phyloP scores from a whole-genome alignment of 2,329 filamentous ascomycete genomes.

The Cladosporium sphaerospermum region DNA sequence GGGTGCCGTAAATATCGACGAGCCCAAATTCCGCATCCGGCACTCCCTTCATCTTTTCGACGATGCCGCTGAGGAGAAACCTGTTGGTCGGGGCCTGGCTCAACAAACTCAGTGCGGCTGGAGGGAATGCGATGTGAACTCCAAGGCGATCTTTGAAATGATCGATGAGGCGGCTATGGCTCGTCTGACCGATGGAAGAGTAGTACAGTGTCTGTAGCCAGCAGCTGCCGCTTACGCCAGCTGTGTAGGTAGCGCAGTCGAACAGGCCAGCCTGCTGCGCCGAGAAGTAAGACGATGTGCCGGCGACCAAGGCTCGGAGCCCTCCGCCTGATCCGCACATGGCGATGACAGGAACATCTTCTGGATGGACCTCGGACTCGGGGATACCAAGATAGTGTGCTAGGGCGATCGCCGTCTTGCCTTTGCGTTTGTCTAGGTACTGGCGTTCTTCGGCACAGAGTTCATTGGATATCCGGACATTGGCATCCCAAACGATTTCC shows the following conservation, averaged over 20 bases:
- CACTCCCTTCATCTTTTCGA: slow-evolving; percentile 86
- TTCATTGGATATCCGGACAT: slow-evolving; percentile 72
- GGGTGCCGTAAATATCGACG: slow-evolving; percentile 85
- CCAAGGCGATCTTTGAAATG: slow-evolving; percentile 81
- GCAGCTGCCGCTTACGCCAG: slow-evolving; percentile 91
- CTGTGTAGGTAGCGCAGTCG: slow-evolving; percentile 90
- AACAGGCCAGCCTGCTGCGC: slow-evolving; percentile 82
- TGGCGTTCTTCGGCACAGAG: slow-evolving; percentile 77
- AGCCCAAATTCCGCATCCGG: slow-evolving; percentile 76
- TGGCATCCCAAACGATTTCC: slow-evolving; percentile 76
- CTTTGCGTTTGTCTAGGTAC: slow-evolving; percentile 64
- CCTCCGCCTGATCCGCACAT: slow-evolving; percentile 93
- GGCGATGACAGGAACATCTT: slow-evolving; percentile 88
- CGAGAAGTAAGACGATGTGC: slow-evolving; percentile 79
- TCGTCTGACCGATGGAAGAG: slow-evolving; percentile 66
- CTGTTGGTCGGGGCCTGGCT: slow-evolving; percentile 92
- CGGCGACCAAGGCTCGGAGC: slow-evolving; percentile 80
- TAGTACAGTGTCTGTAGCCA: slow-evolving; percentile 90
- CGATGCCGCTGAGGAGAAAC: slow-evolving; percentile 75
- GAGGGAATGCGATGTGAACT: slow-evolving; percentile 88
- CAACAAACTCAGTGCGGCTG: slow-evolving; percentile 70
- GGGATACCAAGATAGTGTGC: slow-evolving; percentile 75
- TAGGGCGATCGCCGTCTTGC: slow-evolving; percentile 64
- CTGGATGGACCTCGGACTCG: slow-evolving; percentile 77
- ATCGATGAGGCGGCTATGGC: slow-evolving; percentile 64